These are phyloP conservation scores for Medicago lupulina DNA, from an alignment of 306 rosid genomes.

Conservation along the genomic window DNA sequence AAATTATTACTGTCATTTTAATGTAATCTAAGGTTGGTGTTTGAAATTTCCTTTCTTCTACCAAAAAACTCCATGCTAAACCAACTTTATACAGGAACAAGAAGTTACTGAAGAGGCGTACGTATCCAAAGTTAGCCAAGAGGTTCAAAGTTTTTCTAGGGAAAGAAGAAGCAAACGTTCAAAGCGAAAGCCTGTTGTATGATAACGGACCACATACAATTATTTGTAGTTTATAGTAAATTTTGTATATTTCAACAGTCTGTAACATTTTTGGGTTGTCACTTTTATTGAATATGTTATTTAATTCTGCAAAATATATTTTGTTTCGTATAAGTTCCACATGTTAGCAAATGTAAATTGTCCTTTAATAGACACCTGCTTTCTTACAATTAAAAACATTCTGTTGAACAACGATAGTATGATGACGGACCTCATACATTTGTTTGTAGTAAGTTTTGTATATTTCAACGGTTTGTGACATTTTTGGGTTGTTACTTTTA, in stretches of 20 bases:
- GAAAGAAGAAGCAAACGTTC: conserved; percentile 96
- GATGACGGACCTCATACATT: conserved; percentile 43
- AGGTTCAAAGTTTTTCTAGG: conserved; percentile 62
- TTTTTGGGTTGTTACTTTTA: conserved; percentile 62
- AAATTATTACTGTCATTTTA: not conserved
- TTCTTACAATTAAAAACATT: not conserved
- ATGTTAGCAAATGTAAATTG: conserved; percentile 15
- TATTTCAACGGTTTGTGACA: conserved; percentile 63
- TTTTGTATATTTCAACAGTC: conserved; percentile 63
- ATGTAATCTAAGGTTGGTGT: conserved; percentile 8
- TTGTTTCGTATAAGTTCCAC: conserved; percentile 17
- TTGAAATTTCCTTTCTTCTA: conserved; percentile 20
- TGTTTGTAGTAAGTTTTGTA: conserved; percentile 74
- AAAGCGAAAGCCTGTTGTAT: conserved; percentile 86
- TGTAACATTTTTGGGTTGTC: conserved; percentile 63
- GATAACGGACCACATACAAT: conserved; percentile 43
- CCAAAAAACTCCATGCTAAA: conserved; percentile 41
- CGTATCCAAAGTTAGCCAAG: conserved; percentile 60
- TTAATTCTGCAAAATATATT: conserved; percentile 33
- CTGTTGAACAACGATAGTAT: conserved; percentile 43
- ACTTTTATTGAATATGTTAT: conserved; percentile 59
- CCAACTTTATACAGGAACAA: conserved; percentile 59
- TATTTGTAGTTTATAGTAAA: conserved; percentile 74
- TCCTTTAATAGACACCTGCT: conserved; percentile 28
- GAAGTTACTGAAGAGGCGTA: conserved; percentile 68